Evolutionary conservation across 2,329 filamentous ascomycete genomes (phyloP), one percentile per base, ranked within the genome.

Genomic region (Ilyonectria sp.): DNA sequence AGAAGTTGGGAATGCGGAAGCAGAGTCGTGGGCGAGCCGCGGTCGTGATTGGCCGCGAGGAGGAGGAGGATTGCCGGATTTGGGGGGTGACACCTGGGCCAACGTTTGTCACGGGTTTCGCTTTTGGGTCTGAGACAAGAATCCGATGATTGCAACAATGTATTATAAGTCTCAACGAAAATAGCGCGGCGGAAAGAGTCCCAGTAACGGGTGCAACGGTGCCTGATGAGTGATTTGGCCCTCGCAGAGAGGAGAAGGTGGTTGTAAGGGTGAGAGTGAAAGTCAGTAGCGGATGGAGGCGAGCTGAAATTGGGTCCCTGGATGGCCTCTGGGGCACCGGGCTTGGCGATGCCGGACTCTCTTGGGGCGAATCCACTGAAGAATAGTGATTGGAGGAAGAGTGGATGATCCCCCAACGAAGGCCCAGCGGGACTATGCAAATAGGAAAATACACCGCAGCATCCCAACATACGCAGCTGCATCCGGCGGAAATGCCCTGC

Each of bases 41-140:
- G 47, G 54, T 64, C 57, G 23, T 72, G 68, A 72, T 73, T 72
- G 69, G 73, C 65, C 65, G 71, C 60, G 58, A 21, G 57, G 69
- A 67, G 72, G 67, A 71, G 63, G 63, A 54, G 69, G 72, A 71
- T 73, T 71, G 61, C 71, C 71, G 73, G 74, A 60, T 65, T 63
- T 73, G 66, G 72, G 33, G 47, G 33, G 57, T 33, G 19, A 15
- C 35, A 33, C 47, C 37, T 43, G 58, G 35, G 49, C 43, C 37
- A 23, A 33, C 37, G 21, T 35, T 58, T 54, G 46, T 56, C 58
- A 59, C 46, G 37, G 49, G 59, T 35, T 54, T 43, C 46, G 8
- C 13, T 7, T 35, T 31, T 35, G 26, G 11, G 31, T 56, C 21
- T 56, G 10, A 19, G 31, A 17, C n/a, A 19, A 37, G 29, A 29